Conservation (phyloP, 352 stramenopile genomes). For the Globisporangium spinosum region DNA sequence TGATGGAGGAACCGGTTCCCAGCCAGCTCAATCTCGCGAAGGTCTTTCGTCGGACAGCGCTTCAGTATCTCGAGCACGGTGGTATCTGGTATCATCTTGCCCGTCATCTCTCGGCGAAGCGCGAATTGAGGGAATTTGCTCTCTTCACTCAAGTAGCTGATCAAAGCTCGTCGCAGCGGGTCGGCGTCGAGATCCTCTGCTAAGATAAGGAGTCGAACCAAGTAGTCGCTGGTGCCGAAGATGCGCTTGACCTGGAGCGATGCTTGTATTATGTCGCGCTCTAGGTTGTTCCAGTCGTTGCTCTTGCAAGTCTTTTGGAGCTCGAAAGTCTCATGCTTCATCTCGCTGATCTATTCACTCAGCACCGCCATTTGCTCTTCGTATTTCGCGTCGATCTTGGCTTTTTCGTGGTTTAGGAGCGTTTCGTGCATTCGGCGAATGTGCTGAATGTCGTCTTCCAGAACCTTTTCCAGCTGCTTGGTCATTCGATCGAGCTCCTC, state of each 20-base stretch:
- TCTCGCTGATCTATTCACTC: slow-evolving; percentile 34
- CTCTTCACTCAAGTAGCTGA: slow-evolving; percentile 51
- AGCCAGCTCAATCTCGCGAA: slow-evolving; percentile 42
- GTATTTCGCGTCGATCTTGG: slow-evolving; percentile 64
- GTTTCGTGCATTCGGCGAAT: slow-evolving; percentile 59
- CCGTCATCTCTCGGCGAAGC: slow-evolving; percentile 65
- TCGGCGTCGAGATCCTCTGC: slow-evolving; percentile 67
- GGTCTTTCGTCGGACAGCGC: slow-evolving; percentile 39
- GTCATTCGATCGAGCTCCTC: slow-evolving; percentile 42
- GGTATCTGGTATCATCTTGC: slow-evolving; percentile 64
- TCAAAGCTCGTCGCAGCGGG: slow-evolving; percentile 44
- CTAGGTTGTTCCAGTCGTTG: slow-evolving; percentile 49
- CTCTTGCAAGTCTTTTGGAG: slow-evolving; percentile 53
- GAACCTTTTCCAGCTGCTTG: slow-evolving; percentile 36
- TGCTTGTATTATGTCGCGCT: slow-evolving; percentile 48
- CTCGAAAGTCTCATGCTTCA: slow-evolving; percentile 38
- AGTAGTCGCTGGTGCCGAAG: slow-evolving; percentile 69
- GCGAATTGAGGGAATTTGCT: slow-evolving; percentile 55
- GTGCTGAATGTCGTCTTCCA: slow-evolving; percentile 62
- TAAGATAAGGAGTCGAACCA: slow-evolving; percentile 68
- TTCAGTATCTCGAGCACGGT: slow-evolving; percentile 68
- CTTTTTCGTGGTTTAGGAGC: slow-evolving; percentile 49
- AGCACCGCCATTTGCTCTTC: slow-evolving; percentile 40
- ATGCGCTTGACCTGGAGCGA: slow-evolving; percentile 59
- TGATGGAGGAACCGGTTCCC: slow-evolving; percentile 53